Base-by-base conservation (phyloP, 2,329 filamentous ascomycete species). In the Cyphellophora europaea region DNA sequence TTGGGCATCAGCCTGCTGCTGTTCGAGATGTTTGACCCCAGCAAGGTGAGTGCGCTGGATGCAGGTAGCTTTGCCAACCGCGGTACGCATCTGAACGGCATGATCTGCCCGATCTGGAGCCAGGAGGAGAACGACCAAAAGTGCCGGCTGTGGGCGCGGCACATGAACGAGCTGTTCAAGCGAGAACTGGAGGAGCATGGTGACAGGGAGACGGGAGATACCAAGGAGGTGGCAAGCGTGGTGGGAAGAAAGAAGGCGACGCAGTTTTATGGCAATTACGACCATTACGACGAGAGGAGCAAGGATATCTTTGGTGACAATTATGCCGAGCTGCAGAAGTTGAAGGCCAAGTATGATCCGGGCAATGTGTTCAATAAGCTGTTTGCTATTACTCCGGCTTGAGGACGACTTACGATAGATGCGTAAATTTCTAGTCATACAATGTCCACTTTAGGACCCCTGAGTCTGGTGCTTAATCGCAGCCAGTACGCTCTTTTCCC, bases 331-430 rank as follows among this genome's bases (percentile, higher is more conserved):
- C 43, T 71, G 29, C 57, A 61, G 42, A 43, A 48, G 4, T 45
- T 69, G 27, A 69, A 71, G 51, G 57, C 54, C 13, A 53, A 53
- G 34, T 69, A 67, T 38, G 66, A 69, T 43, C 63, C 66, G 3
- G 53, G 38, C 4, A 67, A 65, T 42, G 45, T 67, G 12, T 71
- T 69, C 45, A 54, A 62, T 29, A 67, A 66, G 42, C 56, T 61
- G 50, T 58, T 61, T 21, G 51, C 58, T 0, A 55, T 62, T 28
- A 34, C 40, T 5, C 42, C 47, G 6, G 21, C 21, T 8, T 25
- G 21, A 25, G n/a, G 8, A 25, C n/a, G n/a, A n/a, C n/a, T n/a
- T n/a, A n/a, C n/a, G n/a, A n/a, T n/a, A n/a, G n/a, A n/a, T n/a
- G n/a, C n/a, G n/a, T n/a, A n/a, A n/a, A n/a, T n/a, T n/a, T n/a